These are phyloP conservation scores for Trichopus zeylanicus DNA, from an alignment of 116 monocot genomes.

Conservation along the genomic window DNA sequence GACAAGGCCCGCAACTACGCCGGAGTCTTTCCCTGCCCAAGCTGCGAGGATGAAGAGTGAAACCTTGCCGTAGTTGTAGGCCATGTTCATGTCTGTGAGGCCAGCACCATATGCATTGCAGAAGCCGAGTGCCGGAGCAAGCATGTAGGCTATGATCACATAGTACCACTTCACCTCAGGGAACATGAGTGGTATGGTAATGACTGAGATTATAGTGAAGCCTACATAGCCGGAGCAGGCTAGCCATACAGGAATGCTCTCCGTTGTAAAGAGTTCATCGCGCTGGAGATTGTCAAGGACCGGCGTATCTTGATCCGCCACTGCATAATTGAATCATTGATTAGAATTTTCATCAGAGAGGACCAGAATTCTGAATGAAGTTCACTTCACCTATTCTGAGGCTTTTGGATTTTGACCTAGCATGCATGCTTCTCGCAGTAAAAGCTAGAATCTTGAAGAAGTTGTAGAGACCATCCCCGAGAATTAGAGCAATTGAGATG, in stretches of 20 bases:
- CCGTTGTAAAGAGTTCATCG: constrained; percentile 35
- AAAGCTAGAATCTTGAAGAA: constrained; percentile 38
- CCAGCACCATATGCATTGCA: constrained; percentile 80
- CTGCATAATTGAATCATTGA: background rate
- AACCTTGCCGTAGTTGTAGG: constrained; percentile 67
- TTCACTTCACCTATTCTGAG: background rate
- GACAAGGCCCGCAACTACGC: constrained; percentile 56
- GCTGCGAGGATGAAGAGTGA: constrained; percentile 59
- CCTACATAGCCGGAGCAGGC: constrained; percentile 36
- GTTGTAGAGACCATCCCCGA: constrained; percentile 47
- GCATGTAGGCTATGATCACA: constrained; percentile 40
- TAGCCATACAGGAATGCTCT: constrained; percentile 48
- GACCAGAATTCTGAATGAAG: too few species aligned
- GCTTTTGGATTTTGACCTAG: constrained; percentile 17
- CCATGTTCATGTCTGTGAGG: constrained; percentile 81
- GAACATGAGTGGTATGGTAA: constrained; percentile 52
- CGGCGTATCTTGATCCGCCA: constrained; percentile 7
- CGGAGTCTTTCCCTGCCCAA: constrained; percentile 36
- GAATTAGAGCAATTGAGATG: constrained; percentile 38
- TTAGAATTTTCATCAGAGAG: too few species aligned
- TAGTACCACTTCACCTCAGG: constrained; percentile 59
- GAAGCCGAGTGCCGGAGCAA: constrained; percentile 58
- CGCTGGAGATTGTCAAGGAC: constrained; percentile 26
- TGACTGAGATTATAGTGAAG: constrained; percentile 34
- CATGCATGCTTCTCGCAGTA: constrained; percentile 26